These are phyloP conservation scores for Filobasidium floriforme DNA, from an alignment of 768 basidiomycete species.

Conservation along the genomic window DNA sequence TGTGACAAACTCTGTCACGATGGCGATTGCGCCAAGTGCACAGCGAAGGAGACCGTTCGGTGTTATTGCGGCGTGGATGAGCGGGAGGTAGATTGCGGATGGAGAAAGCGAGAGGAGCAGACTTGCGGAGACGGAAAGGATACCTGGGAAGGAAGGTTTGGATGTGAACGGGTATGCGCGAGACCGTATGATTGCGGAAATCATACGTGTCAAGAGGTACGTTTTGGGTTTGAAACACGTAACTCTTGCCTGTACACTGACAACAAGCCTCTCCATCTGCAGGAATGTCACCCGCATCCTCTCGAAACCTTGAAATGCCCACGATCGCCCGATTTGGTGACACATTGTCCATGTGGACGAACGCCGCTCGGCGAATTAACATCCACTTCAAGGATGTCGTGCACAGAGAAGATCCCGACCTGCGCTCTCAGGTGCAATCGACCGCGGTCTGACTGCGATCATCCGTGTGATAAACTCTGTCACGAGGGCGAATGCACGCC, in stretches of 20 bases:
- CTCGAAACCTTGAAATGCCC: slow-evolving; percentile 59
- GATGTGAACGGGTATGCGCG: slow-evolving; percentile 58
- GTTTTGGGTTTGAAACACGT: slow-evolving; percentile 17
- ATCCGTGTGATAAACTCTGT: slow-evolving; percentile 63
- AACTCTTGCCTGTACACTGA: slow-evolving; percentile 18
- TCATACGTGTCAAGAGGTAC: slow-evolving; percentile 61
- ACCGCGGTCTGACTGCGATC: slow-evolving; percentile 59
- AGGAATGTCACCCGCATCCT: slow-evolving; percentile 67
- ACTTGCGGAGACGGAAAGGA: slow-evolving; percentile 46
- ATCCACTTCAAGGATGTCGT: slow-evolving; percentile 46
- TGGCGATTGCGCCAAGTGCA: slow-evolving; percentile 65
- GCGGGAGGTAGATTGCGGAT: slow-evolving; percentile 59
- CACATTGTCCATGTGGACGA: slow-evolving; percentile 76
- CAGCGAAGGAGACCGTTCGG: slow-evolving; percentile 50
- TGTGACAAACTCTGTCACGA: slow-evolving; percentile 68
- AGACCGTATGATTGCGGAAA: slow-evolving; percentile 67
- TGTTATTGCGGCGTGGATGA: slow-evolving; percentile 77
- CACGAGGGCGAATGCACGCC: slow-evolving; percentile 75
- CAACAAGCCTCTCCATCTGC: slow-evolving; percentile 3
- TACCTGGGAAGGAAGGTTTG: slow-evolving; percentile 61
- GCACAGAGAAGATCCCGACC: slow-evolving; percentile 71
- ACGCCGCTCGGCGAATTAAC: slow-evolving; percentile 50
- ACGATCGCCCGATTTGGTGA: slow-evolving; percentile 59
- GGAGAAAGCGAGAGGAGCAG: slow-evolving; percentile 29
- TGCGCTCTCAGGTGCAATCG: slow-evolving; percentile 66